Base-by-base conservation (phyloP, 306 rosid genomes). In the Trifolium fragiferum region DNA sequence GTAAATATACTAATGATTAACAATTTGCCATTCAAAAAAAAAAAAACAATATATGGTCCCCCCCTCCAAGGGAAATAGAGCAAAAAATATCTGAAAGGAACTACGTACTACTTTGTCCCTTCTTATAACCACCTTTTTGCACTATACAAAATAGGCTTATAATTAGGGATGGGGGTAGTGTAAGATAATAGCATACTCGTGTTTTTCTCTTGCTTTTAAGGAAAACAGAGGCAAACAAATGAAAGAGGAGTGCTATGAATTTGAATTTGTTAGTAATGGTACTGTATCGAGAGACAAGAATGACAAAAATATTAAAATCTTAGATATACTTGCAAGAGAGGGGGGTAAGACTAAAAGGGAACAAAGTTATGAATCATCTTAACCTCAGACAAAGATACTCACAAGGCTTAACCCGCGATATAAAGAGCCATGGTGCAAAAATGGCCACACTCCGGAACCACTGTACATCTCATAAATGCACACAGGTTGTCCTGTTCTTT, bases 351-450 rank as follows among this genome's bases (percentile, higher is more conserved):
- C 53, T 23, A 54, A 27, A 53, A 77, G 57, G 57, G 10, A 73
- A 75, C 38, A 30, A 75, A 70, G 72, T 71, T 68, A 64, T 35
- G 27, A 62, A 73, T 61, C 38, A 63, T 15, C 21, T 64, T 40
- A 66, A 55, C 50, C 13, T 71, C 50, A 38, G 72, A 82, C 46
- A 10, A 72, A 83, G 71, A 61, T 72, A 85, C 97, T 82, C 78
- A 94, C 99, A 72, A 94, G 93, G 81, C 99, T 94, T 75, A 94
- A 86, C 54, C 99, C 99, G 44, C 99, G 97, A 81, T 94, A 94
- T 75, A 94, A 76, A 72, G 99, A 88, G 50, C 97, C 96, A 85
- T 90, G 96, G 81, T 94, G 99, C 93, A 94, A 78, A 77, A 92
- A 90, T 12, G 97, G 85, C 97, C 99, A 92, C 59, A 82, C 85